Evolutionary conservation across 192 early-diverging fungal species (phyloP), one percentile per base, ranked within the genome.

Genomic region (Backusella mclennaniae): DNA sequence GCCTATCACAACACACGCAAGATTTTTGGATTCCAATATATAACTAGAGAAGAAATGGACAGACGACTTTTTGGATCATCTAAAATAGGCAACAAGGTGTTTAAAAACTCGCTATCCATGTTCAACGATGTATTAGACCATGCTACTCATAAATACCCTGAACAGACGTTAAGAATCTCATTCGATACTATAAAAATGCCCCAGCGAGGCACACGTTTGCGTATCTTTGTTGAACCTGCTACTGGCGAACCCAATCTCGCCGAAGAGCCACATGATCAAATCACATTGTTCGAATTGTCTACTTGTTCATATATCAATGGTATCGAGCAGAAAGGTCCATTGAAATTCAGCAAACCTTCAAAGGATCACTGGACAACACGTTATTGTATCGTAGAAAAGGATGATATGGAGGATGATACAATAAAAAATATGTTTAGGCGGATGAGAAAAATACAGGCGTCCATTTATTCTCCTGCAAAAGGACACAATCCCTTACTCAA

Each of bases 1-100:
- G 88, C 90, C 2, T 97, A 95, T 78, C 97, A 98, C 84, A 98
- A 96, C 80, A 97, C 96, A 11, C 85, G 88, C 19, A 87, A 87
- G 69, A 89, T 97, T 46, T 97, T 98, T 89, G 97, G 97, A 21
- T 98, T 98, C 81, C 94, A 98, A 84, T 98, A 97, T 75, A 88
- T 98, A 11, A 84, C 91, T 5, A 78, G 94, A 35, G 88, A 90
- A 38, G 90, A 95, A 73, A 96, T 98, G 92, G 96, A 98, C 78
- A 68, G 80, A 6, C 81, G 88, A 0, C 73, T 98, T 23, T 97
- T 89, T 84, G 94, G 95, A 36, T 90, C 87, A 69, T 80, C 80
- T 44, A 73, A 77, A 14, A 92, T 89, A 59, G 97, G 92, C 2
- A 87, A 91, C 49, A 86, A 92, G 41, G 85, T 89, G 31, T 98